A percentile compares a stretch with the other conserved stretches of the same genome.
Evolutionary conservation across 169 alveolate species (phyloP).

Genomic region (Plasmodium berghei): DNA sequence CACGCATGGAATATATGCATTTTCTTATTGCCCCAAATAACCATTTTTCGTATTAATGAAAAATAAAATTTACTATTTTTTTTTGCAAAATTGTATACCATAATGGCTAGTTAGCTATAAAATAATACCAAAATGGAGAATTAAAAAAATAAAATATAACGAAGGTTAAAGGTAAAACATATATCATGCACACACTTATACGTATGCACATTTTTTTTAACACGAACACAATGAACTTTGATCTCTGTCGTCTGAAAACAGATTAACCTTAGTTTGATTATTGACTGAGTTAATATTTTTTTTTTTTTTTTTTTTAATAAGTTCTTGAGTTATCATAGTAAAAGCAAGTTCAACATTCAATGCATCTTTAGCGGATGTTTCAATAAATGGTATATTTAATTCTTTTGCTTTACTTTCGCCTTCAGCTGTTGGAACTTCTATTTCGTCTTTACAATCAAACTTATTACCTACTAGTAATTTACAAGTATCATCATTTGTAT

Average conservation of each 20-base stretch:
- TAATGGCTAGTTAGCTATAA: too few relatives aligned
- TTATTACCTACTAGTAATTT: constrained; percentile 97
- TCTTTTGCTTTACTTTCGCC: constrained; percentile 86
- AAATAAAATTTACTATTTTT: too few relatives aligned
- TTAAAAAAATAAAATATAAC: too few relatives aligned
- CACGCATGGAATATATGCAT: too few relatives aligned
- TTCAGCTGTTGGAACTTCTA: constrained; percentile 85
- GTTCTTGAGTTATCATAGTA: constrained; percentile 77
- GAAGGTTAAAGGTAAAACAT: too few relatives aligned
- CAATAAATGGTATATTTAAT: constrained; percentile 85
- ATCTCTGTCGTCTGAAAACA: constrained; percentile 16
- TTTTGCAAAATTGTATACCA: too few relatives aligned
- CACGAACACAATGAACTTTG: constrained; percentile 32
- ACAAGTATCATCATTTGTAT: constrained; percentile 94
- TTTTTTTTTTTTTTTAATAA: constrained; percentile 67
- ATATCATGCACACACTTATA: too few relatives aligned
- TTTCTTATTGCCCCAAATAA: too few relatives aligned
- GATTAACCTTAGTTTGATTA: constrained; percentile 46
- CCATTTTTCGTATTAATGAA: too few relatives aligned
- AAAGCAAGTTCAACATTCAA: constrained; percentile 89
- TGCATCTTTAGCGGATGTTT: constrained; percentile 89
- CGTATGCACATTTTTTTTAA: not conserved
- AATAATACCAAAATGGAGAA: too few relatives aligned
- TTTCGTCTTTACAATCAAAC: constrained; percentile 89
- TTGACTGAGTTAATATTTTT: constrained; percentile 14